Base-by-base conservation (phyloP, 768 basidiomycete genomes). In the Amylocystis lapponica region DNA sequence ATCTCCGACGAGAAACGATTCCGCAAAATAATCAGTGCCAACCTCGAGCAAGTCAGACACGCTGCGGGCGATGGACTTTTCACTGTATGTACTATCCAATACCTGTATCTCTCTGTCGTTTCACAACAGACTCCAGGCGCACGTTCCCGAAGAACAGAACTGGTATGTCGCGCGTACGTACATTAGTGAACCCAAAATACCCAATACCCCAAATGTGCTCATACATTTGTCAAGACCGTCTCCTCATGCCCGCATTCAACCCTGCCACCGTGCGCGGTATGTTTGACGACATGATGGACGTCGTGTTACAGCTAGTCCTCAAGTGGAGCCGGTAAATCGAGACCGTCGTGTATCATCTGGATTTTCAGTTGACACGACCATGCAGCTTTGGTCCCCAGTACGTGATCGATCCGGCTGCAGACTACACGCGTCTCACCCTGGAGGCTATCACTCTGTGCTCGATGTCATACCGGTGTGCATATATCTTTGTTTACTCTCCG, bases 281-380 rank as follows among this genome's bases (percentile, higher is more conserved):
- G 68, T 67, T 72, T 44, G 65, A 66, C 23, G 68, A 68, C 39
- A 74, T 74, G 73, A 57, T 63, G 11, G 74, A 75, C 46, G 66
- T 74, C 16, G 57, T 58, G 10, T 55, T 58, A n/a, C 73, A 74
- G 52, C 61, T 75, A 20, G 49, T 70, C 6, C 46, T 68, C 22
- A 72, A 73, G 49, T 72, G 70, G 67, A 65, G 68, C 46, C 48
- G 70, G 67, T 68, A 32, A 46, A 47, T 38, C 12, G 16, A 27
- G 6, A 19, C 41, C 19, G 5, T 12, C 13, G n/a, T 17, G 39
- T 6, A 12, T 27, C 23, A 2, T 16, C 17, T 26, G 19, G 17
- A 12, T 5, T 36, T 5, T 36, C 7, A 16, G 5, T n/a, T 13
- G 13, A 31, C 20, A 9, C 5, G n/a, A 37, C 7, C 19, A 7